Evolutionary conservation across 768 basidiomycete species (phyloP).

Genomic region (Tremella mesenterica): DNA sequence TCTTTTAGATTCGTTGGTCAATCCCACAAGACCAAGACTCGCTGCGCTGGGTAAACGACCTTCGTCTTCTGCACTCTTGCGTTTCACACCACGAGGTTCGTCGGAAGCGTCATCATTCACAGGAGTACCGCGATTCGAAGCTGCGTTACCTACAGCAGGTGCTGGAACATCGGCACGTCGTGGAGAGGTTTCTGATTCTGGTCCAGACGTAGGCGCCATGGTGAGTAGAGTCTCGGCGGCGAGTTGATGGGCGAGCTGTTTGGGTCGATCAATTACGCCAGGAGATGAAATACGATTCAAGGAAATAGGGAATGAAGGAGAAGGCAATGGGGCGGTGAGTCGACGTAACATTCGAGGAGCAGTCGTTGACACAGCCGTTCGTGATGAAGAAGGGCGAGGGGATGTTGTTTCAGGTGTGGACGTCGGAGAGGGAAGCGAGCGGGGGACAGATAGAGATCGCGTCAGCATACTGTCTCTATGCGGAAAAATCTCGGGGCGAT

Average conservation of each 20-base stretch:
- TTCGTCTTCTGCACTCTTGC: constrained; percentile 30
- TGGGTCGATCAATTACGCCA: not conserved
- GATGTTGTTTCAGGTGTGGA: not conserved
- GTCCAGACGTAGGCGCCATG: constrained; percentile 33
- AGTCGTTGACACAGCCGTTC: not conserved
- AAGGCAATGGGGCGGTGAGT: not conserved
- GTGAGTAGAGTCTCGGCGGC: constrained; percentile 42
- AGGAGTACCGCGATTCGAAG: not conserved
- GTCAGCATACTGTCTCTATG: too few species aligned
- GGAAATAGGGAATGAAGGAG: not conserved
- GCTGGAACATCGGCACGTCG: constrained; percentile 1
- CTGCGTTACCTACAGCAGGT: constrained; percentile 6
- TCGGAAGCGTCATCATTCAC: constrained; percentile 15
- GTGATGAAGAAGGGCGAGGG: not conserved
- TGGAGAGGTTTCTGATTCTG: constrained; percentile 7
- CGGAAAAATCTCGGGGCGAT: too few species aligned
- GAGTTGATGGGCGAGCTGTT: constrained; percentile 41
- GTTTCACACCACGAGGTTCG: constrained; percentile 33
- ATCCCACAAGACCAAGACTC: constrained; percentile 9
- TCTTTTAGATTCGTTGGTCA: not conserved
- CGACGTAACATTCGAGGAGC: not conserved
- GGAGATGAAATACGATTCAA: constrained; percentile 12
- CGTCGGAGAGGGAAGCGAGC: constrained; percentile 4
- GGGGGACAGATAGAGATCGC: constrained; percentile 8
- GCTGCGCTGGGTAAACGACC: constrained; percentile 15